phyloP scores from a whole-genome alignment of 2,329 filamentous ascomycete genomes.

The Paradendryphiella salina region DNA sequence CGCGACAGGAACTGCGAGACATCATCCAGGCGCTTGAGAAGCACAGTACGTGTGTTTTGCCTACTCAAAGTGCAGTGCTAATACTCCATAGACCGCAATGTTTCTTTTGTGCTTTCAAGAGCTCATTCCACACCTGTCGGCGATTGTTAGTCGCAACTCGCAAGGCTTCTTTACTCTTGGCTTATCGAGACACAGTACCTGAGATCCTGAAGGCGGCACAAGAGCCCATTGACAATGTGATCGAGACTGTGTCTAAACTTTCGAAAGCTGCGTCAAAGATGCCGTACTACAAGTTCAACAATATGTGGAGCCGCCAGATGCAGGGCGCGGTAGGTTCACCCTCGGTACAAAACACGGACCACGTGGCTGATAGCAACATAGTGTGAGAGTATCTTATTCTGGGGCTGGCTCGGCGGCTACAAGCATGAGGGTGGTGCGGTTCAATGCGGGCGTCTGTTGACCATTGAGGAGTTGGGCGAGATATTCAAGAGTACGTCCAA shows the following conservation, averaged over 20 bases:
- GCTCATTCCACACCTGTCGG: slow-evolving; percentile 82
- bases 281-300: slow-evolving; percentile 98
- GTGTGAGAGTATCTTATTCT: slow-evolving; percentile 62
- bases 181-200: slow-evolving; percentile 58
- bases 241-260: slow-evolving; percentile 71
- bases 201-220: slow-evolving; percentile 71
- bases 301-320: slow-evolving; percentile 79
- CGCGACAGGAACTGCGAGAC: slow-evolving; percentile 68
- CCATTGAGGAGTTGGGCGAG: slow-evolving; percentile 82
- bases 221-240: slow-evolving; percentile 69
- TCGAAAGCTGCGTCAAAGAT: slow-evolving; percentile 75
- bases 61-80: background rate
- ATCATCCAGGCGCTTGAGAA: slow-evolving; percentile 82
- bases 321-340: slow-evolving; percentile 69
- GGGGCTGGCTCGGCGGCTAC: slow-evolving; percentile 80
- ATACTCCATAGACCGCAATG: slow-evolving; percentile 64
- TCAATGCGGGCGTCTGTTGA: slow-evolving; percentile 69
- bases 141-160: slow-evolving; percentile 55
- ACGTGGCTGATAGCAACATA: slow-evolving; percentile 32
- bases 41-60: slow-evolving; percentile 55
- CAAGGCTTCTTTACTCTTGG: background rate
- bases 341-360: background rate
- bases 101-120: slow-evolving; percentile 80
- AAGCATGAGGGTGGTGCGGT: slow-evolving; percentile 55
- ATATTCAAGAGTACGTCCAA: slow-evolving; percentile 67